Percentiles rank a stretch among this genome's conserved stretches.
phyloP scores from a whole-genome alignment of 352 stramenopile genomes.

The Detonula confervacea region DNA sequence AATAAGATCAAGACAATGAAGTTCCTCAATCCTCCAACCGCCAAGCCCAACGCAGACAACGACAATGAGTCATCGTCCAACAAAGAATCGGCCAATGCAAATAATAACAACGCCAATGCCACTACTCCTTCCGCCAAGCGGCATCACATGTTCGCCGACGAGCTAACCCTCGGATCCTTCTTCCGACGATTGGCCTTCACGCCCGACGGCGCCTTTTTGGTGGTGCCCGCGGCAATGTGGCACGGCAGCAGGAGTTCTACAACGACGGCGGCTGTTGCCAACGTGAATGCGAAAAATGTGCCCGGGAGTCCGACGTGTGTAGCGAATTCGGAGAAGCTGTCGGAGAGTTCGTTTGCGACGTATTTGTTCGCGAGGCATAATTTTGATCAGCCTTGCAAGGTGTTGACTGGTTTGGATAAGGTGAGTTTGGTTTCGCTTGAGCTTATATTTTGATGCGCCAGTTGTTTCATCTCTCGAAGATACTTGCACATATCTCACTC shows the following conservation, averaged over 20 bases:
- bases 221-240: conserved; percentile 88
- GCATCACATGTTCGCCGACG: conserved; percentile 90
- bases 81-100: no score
- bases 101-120: conserved; percentile 20
- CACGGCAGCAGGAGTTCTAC: conserved; percentile 45
- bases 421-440: conserved; percentile 40
- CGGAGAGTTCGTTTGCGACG: conserved; percentile 85
- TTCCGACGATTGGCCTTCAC: conserved; percentile 92
- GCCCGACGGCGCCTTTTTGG: conserved; percentile 91
- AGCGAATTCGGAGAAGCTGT: conserved; percentile 10
- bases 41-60: conserved; percentile 1
- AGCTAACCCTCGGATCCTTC: conserved; percentile 92
- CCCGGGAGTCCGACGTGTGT: conserved; percentile 19
- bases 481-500: conserved; percentile 20
- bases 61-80: not conserved
- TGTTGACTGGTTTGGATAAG: conserved; percentile 92
- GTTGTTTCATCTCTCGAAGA: no score
- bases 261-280: conserved; percentile 20
- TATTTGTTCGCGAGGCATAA: conserved; percentile 94
- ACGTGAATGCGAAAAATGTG: conserved; percentile 9
- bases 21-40: no score
- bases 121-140: conserved; percentile 36
- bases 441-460: no score
- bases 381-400: conserved; percentile 90
- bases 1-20: conserved; percentile 54